Base-by-base conservation (phyloP, 176 grass and related monocot species). In the Ampelocalamus luodianensis region DNA sequence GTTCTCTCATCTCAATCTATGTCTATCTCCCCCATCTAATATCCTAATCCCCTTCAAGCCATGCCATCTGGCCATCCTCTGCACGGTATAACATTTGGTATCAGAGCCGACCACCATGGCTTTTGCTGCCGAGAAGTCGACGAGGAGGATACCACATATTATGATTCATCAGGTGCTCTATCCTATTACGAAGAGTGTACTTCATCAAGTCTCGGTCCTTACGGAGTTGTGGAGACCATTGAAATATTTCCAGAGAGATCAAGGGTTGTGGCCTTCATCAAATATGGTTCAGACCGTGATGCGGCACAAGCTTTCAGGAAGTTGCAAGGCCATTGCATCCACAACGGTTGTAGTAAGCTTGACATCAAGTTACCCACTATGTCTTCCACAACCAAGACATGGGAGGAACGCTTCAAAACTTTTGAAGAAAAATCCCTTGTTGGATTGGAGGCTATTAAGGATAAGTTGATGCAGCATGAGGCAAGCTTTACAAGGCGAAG, bases 281-380 rank as follows among this genome's bases (percentile, higher is more conserved):
- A 83, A 75, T 74, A 48, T 64, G 49, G 8, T 75, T 65, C 32
- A 51, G 46, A 74, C 26, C 58, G 51, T 51, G 42, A 38, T 64
- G 32, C 14, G 6, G n/a, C 18, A 64, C 45, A 64, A 17, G 54
- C 26, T 72, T 72, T 29, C 20, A 27, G 17, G 34, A 83, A 56
- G 55, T 44, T 70, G 15, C 20, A 44, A 10, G 67, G 20, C 8
- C 4, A 10, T 8, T 5, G 2, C 10, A n/a, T 42, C 7, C n/a
- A 68, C 16, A 39, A 42, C 39, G 9, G 4, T 22, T 68, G 66
- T 68, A 18, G 37, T 68, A 22, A 40, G 18, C 37, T 68, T 42
- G 17, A 22, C 36, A 40, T 68, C 18, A 6, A 40, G 36, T 68
- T 60, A 60, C n/a, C 10, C 3, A 0, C 5, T n/a, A 10, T 58